A percentile compares a stretch with the other conserved stretches of the same genome.
These are phyloP conservation scores for Ceratobasidium sp. DNA, from an alignment of 1,284 basidiomycete species.

Conservation along the genomic window DNA sequence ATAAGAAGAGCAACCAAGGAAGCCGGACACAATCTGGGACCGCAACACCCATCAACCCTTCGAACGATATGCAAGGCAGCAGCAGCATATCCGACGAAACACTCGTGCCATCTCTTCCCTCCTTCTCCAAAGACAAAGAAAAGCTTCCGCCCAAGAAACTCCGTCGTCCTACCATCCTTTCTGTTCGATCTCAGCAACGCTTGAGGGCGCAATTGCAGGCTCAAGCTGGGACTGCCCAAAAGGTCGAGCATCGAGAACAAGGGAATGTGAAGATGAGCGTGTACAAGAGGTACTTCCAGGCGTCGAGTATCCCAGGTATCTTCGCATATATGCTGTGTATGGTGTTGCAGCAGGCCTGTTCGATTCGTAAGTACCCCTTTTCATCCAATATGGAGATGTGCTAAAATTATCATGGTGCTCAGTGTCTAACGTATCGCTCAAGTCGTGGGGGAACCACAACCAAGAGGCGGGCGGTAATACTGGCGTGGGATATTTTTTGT, in stretches of 20 bases:
- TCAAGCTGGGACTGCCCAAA: constrained; percentile 11
- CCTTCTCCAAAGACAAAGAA: too few species aligned
- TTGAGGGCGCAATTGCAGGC: too few species aligned
- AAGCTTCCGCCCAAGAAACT: neutral
- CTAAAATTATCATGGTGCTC: neutral
- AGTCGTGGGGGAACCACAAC: constrained; percentile 86
- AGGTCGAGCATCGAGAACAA: constrained; percentile 82
- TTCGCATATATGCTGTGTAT: constrained; percentile 73
- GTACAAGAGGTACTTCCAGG: constrained; percentile 83
- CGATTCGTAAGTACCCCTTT: constrained; percentile 53
- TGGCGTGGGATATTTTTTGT: constrained; percentile 70
- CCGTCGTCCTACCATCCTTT: constrained; percentile 27
- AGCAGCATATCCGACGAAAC: neutral
- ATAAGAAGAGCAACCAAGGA: constrained; percentile 20
- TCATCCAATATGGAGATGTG: neutral
- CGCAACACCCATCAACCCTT: constrained; percentile 55
- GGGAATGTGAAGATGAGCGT: constrained; percentile 84
- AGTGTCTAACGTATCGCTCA: constrained; percentile 73
- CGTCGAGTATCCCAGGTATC: constrained; percentile 82
- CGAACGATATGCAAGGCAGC: too few species aligned
- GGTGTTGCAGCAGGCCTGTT: constrained; percentile 61
- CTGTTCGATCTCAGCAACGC: too few species aligned
- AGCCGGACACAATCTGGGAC: constrained; percentile 47
- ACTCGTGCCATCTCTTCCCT: neutral
- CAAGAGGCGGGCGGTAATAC: constrained; percentile 70